Evolutionary conservation across 805 yeast genomes (phyloP).

Genomic region (Myxozyma monticola): DNA sequence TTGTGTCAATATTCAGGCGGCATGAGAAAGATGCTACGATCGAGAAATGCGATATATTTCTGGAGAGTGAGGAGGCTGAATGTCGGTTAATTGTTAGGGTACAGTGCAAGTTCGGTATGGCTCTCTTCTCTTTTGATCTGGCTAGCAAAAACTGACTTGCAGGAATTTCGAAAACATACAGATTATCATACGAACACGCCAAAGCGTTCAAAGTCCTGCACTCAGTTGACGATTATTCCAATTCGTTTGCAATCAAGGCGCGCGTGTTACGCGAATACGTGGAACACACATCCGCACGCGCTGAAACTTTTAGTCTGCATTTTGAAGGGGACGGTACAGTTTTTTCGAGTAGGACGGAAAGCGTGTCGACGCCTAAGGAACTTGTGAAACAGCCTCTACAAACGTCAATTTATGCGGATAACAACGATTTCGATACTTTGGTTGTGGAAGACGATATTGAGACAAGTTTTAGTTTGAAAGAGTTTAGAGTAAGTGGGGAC

Average conservation of each 20-base stretch:
- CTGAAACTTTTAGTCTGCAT: constrained; percentile 23
- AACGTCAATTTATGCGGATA: constrained; percentile 19
- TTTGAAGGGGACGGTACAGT: constrained; percentile 9
- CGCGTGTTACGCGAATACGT: constrained; percentile 17
- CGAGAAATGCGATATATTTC: constrained; percentile 18
- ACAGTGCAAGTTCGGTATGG: constrained; percentile 20
- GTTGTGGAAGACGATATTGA: constrained; percentile 5
- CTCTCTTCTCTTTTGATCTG: not conserved
- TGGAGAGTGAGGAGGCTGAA: constrained; percentile 16
- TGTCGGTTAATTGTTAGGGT: constrained; percentile 16
- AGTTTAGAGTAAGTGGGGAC: constrained; percentile 21
- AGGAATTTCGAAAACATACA: constrained; percentile 25
- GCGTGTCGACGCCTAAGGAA: constrained; percentile 7
- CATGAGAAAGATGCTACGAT: constrained; percentile 24
- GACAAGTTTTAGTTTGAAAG: constrained; percentile 19
- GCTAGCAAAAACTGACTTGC: not conserved
- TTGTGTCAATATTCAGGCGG: constrained; percentile 22
- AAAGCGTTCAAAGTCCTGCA: constrained; percentile 19
- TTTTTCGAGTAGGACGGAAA: constrained; percentile 24
- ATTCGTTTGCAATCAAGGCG: constrained; percentile 15
- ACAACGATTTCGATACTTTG: constrained; percentile 15
- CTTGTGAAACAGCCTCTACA: constrained; percentile 26
- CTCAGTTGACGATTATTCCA: constrained; percentile 20
- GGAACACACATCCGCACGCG: constrained; percentile 26
- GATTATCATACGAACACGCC: constrained; percentile 18